A percentile compares a stretch with the other conserved stretches of the same genome.
These are phyloP conservation scores for Nigrospora osmanthi DNA, from an alignment of 2,329 filamentous ascomycete species.

Conservation along the genomic window DNA sequence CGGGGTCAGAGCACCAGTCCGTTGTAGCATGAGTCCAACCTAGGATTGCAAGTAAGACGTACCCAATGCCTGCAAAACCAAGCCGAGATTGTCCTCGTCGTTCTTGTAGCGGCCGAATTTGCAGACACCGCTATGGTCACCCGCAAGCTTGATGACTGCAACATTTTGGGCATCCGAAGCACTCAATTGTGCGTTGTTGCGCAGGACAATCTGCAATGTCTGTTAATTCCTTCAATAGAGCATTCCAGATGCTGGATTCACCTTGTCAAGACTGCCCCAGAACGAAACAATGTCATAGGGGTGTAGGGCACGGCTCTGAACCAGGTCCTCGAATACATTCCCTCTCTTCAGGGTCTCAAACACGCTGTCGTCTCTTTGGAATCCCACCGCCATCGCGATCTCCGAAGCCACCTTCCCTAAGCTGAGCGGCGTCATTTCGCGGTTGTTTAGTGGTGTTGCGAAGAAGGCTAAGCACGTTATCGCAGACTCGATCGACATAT, in stretches of 20 bases:
- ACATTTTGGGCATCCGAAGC: slow-evolving; percentile 8
- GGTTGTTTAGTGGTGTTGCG: slow-evolving; percentile 16
- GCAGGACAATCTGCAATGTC: slow-evolving; percentile 5
- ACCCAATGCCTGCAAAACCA: too few relatives aligned
- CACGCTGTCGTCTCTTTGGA: slow-evolving; percentile 8
- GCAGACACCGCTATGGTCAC: slow-evolving; percentile 9
- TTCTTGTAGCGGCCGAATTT: too few relatives aligned
- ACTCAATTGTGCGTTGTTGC: slow-evolving; percentile 3
- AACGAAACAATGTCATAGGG: slow-evolving; percentile 10
- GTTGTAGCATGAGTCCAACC: too few relatives aligned
- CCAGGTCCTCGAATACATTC: slow-evolving; percentile 11
- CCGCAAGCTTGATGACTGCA: slow-evolving; percentile 8
- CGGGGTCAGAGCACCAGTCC: too few relatives aligned
- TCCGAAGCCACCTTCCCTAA: slow-evolving; percentile 9
- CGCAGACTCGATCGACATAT: slow-evolving; percentile 10
- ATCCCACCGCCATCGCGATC: slow-evolving; percentile 8
- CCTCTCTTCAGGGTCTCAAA: slow-evolving; percentile 7
- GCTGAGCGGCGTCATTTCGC: slow-evolving; percentile 7
- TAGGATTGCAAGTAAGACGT: too few relatives aligned
- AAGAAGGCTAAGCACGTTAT: slow-evolving; percentile 15
- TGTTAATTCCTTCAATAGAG: neutral
- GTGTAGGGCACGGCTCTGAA: too few relatives aligned
- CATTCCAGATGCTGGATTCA: slow-evolving; percentile 2
- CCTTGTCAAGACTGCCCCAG: slow-evolving; percentile 13
- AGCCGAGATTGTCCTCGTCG: too few relatives aligned